phyloP scores from a whole-genome alignment of 1,139 yeast species.

The Blastobotrys ciferrii region DNA sequence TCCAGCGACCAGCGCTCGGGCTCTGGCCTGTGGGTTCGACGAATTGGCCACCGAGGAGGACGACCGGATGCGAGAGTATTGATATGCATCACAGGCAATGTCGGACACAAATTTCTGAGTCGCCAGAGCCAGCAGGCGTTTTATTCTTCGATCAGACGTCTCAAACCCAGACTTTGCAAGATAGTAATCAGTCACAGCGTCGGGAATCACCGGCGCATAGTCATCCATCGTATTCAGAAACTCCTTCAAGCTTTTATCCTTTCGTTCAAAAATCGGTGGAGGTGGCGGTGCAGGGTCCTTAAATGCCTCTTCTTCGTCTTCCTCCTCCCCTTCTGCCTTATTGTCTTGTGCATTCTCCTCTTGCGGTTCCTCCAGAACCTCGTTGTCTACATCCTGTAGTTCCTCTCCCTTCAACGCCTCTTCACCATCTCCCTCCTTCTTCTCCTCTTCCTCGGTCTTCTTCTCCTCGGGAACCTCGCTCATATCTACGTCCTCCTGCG shows the following conservation, averaged over 20 bases:
- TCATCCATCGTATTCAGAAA: slow-evolving; percentile 88
- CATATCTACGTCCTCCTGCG: slow-evolving; percentile 26
- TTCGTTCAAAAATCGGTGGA: slow-evolving; percentile 69
- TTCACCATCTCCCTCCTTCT: slow-evolving; percentile 4
- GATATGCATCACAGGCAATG: slow-evolving; percentile 95
- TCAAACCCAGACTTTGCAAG: slow-evolving; percentile 86
- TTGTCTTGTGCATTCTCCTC: slow-evolving; percentile 12
- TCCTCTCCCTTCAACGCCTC: slow-evolving; percentile 8
- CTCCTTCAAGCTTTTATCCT: slow-evolving; percentile 85
- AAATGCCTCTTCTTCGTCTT: slow-evolving; percentile 18
- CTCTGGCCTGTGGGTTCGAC: slow-evolving; percentile 82
- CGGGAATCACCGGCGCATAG: slow-evolving; percentile 95
- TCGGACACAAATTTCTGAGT: slow-evolving; percentile 94
- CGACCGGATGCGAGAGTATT: slow-evolving; percentile 85
- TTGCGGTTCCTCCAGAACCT: slow-evolving; percentile 9
- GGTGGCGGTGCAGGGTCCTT: slow-evolving; percentile 42
- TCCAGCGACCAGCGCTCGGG: slow-evolving; percentile 72
- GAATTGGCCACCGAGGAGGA: slow-evolving; percentile 80
- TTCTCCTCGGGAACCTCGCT: slow-evolving; percentile 17
- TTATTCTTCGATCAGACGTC: slow-evolving; percentile 74
- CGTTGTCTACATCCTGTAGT: slow-evolving; percentile 4
- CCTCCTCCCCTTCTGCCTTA: slow-evolving; percentile 30
- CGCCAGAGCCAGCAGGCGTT: slow-evolving; percentile 84
- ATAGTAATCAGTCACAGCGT: slow-evolving; percentile 95
- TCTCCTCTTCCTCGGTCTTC: slow-evolving; percentile 9